Conservation (phyloP, 768 basidiomycete species). For the Crassisporium funariophilum region DNA sequence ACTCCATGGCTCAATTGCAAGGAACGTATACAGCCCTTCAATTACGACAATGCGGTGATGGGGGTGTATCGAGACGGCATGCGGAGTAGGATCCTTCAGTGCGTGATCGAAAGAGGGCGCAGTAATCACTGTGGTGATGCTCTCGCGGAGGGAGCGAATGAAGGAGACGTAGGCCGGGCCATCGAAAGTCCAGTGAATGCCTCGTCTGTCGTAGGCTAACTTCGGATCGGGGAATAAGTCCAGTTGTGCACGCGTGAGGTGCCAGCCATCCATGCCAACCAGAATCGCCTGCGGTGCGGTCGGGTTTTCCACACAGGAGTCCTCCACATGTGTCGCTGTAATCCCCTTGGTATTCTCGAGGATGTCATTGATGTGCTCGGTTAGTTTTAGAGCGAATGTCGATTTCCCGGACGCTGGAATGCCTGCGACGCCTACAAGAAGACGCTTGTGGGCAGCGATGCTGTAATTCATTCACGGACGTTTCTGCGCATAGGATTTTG, state of each 20-base stretch:
- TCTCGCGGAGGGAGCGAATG: conserved; percentile 51
- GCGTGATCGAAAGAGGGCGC: conserved; percentile 90
- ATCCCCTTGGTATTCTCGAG: conserved; percentile 22
- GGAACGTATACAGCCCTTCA: conserved; percentile 87
- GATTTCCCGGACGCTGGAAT: conserved; percentile 91
- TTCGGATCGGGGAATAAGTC: conserved; percentile 75
- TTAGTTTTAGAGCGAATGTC: conserved; percentile 64
- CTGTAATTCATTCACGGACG: conserved; percentile 25
- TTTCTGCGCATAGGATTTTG: not conserved
- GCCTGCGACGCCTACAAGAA: conserved; percentile 75
- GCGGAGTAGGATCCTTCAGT: conserved; percentile 77
- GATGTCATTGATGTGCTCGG: conserved; percentile 51
- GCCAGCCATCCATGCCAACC: conserved; percentile 92
- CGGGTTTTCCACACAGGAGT: not conserved
- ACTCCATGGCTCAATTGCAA: conserved; percentile 74
- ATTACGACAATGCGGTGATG: conserved; percentile 79
- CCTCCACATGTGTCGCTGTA: conserved; percentile 2
- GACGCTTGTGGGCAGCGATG: conserved; percentile 41
- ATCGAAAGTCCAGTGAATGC: conserved; percentile 93
- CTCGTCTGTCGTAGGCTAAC: conserved; percentile 78
- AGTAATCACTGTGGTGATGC: conserved; percentile 34
- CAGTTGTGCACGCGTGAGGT: conserved; percentile 77
- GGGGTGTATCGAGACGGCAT: conserved; percentile 58
- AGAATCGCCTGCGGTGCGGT: conserved; percentile 49
- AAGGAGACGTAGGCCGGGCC: conserved; percentile 70